Conservation (phyloP, 495 filamentous ascomycete genomes). For the Cercophora scortea region DNA sequence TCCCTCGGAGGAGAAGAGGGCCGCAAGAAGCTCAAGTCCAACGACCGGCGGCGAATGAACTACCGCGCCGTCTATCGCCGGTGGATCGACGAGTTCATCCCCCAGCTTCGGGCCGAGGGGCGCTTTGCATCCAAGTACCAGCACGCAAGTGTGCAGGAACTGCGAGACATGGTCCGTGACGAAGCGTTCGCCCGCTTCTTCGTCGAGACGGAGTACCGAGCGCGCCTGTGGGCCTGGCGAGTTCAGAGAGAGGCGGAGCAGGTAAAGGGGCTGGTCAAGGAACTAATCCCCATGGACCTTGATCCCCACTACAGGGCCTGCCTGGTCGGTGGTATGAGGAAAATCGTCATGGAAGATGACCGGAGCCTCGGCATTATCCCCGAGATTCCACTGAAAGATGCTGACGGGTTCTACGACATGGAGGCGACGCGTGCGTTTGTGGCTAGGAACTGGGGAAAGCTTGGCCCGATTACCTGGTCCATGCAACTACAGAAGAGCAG, state of each 20-base stretch:
- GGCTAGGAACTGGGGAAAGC: conserved; percentile 20
- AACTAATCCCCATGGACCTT: conserved; percentile 12
- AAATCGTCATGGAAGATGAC: conserved; percentile 31
- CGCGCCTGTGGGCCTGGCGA: conserved; percentile 18
- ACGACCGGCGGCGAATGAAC: conserved; percentile 41
- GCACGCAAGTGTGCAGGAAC: no score
- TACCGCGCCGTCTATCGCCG: conserved; percentile 37
- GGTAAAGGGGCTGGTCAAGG: conserved; percentile 30
- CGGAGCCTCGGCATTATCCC: conserved; percentile 19
- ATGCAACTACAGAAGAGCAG: conserved; percentile 13
- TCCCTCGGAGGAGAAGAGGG: conserved; percentile 20
- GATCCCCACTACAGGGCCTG: conserved; percentile 12
- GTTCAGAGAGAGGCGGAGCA: conserved; percentile 14
- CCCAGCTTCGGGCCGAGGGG: conserved; percentile 26
- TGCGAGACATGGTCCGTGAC: conserved; percentile 21
- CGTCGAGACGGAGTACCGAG: conserved; percentile 17
- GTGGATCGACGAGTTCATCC: conserved; percentile 51
- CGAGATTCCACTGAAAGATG: conserved; percentile 10
- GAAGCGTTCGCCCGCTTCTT: conserved; percentile 29
- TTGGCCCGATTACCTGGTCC: conserved; percentile 24
- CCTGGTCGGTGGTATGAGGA: conserved; percentile 22
- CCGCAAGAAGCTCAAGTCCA: conserved; percentile 37
- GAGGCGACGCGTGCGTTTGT: conserved; percentile 28
- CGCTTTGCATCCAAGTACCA: conserved; percentile 4
- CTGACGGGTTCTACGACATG: conserved; percentile 31